phyloP scores from a whole-genome alignment of 2,329 filamentous ascomycete species.

The Talaromyces piceae region DNA sequence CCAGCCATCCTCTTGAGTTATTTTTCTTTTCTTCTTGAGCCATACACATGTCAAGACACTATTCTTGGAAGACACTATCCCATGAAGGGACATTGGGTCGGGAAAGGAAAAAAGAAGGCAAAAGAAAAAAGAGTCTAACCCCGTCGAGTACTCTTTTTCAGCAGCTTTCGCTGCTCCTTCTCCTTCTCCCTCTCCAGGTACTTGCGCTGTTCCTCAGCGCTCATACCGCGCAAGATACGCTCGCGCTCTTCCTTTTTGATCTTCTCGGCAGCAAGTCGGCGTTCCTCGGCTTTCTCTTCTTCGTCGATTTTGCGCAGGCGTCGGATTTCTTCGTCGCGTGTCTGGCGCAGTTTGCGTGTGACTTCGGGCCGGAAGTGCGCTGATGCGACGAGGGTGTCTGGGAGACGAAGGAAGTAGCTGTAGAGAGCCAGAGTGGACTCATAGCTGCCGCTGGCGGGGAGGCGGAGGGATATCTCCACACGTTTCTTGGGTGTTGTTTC shows the following conservation, averaged over 20 bases:
- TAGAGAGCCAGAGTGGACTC: slow-evolving; percentile 65
- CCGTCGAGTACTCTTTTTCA: slow-evolving; percentile 46
- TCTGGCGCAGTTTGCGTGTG: slow-evolving; percentile 69
- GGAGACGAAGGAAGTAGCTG: slow-evolving; percentile 72
- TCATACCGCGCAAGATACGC: slow-evolving; percentile 65
- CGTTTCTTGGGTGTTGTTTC: slow-evolving; percentile 83
- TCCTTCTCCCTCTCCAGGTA: slow-evolving; percentile 74
- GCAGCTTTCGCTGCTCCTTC: slow-evolving; percentile 57
- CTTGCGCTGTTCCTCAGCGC: slow-evolving; percentile 78
- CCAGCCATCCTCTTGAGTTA: too few relatives aligned
- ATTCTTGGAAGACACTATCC: too few relatives aligned
- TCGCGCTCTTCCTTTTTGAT: slow-evolving; percentile 87
- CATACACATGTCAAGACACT: too few relatives aligned
- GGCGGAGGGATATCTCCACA: slow-evolving; percentile 65
- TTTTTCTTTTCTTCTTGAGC: too few relatives aligned
- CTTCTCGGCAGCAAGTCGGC: slow-evolving; percentile 46
- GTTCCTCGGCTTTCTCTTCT: slow-evolving; percentile 58
- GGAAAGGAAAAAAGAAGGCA: background rate
- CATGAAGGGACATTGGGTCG: too few relatives aligned
- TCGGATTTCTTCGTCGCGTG: slow-evolving; percentile 71
- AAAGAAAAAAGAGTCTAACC: background rate
- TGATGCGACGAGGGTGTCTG: slow-evolving; percentile 66
- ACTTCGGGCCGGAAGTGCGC: slow-evolving; percentile 90
- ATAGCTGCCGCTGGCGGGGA: slow-evolving; percentile 62
- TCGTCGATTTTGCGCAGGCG: slow-evolving; percentile 75